Conservation (phyloP, 176 grass and related monocot species). For the Chloris gayana region DNA sequence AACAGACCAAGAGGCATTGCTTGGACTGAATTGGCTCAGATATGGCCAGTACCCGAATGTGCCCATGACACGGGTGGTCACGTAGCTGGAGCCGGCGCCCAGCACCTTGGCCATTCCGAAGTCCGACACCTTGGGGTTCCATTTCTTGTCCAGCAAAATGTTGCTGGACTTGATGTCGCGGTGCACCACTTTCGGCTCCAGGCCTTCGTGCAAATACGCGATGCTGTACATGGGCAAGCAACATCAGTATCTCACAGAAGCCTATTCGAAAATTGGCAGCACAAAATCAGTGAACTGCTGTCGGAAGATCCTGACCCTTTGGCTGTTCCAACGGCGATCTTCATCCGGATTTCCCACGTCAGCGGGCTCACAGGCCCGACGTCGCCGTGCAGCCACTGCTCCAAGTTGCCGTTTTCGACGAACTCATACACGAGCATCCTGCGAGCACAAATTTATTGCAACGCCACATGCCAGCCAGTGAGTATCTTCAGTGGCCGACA, state of each 20-base stretch:
- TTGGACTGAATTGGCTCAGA: background rate
- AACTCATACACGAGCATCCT: constrained; percentile 99
- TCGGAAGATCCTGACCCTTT: constrained; percentile 69
- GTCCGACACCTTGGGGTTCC: constrained; percentile 95
- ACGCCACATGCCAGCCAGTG: background rate
- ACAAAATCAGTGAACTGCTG: background rate
- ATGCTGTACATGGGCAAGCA: constrained; percentile 44
- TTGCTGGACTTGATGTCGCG: constrained; percentile 98
- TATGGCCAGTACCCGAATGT: constrained; percentile 72
- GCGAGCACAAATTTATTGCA: constrained; percentile 26
- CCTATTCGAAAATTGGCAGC: background rate
- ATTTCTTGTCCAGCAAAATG: constrained; percentile 92
- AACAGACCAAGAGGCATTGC: background rate
- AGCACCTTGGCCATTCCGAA: constrained; percentile 96
- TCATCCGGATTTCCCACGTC: constrained; percentile 81
- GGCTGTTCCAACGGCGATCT: constrained; percentile 89
- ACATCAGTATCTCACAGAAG: background rate
- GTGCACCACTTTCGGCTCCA: constrained; percentile 96
- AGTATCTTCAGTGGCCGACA: constrained; percentile 17
- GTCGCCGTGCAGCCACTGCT: constrained; percentile 95
- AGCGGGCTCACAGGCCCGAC: constrained; percentile 57
- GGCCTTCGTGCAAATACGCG: constrained; percentile 93
- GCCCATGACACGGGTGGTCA: constrained; percentile 95
- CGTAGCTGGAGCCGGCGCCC: constrained; percentile 87
- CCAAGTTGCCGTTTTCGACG: constrained; percentile 91